Base-by-base conservation (phyloP, 306 rosid genomes). In the Casuarina cunninghamiana region DNA sequence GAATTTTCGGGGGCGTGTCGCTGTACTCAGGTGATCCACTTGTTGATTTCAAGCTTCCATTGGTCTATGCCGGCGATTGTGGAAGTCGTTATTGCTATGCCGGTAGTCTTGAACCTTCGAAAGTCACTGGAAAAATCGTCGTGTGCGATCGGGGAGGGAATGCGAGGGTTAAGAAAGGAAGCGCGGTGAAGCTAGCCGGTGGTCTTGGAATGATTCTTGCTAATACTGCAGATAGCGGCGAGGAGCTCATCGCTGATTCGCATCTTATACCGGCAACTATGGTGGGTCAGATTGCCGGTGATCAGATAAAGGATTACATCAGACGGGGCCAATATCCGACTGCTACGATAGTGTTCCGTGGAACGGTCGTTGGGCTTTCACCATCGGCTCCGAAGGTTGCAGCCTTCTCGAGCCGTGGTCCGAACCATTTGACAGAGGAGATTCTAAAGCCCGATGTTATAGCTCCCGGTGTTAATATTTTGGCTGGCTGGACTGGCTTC, bases 401-500 rank as follows among this genome's bases (percentile, higher is more conserved):
- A 0, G 73, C 97, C 4, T 94, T 94, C 78, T 94, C 97, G 6
- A 94, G 98, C 89, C 88, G 97, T 0, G 97, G 98, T 12, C 98
- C 97, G 0, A 94, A 86, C 58, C 80, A 79, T 45, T 76, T 82
- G 13, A 92, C 97, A 0, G 44, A 88, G 1, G 89, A 94, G 90
- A 91, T 94, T 88, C 90, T 94, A 3, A 94, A 92, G 61, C 97
- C 98, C 0, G 98, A 94, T 75, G 91, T 94, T 44, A 89, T 94
- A 44, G 97, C 98, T 72, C 98, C 97, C 0, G 98, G 98, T 12
- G 97, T 94, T 44, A 94, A 94, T 86, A 89, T 94, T 81, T 80
- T 90, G 71, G 98, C 97, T 10, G 95, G 89, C 3, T 94, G 97
- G 98, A 94, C 93, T 9, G 97, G 97, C 3, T 84, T n/a, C 10